These are phyloP conservation scores for Datisca glomerata DNA, from an alignment of 306 rosid genomes.

Conservation along the genomic window DNA sequence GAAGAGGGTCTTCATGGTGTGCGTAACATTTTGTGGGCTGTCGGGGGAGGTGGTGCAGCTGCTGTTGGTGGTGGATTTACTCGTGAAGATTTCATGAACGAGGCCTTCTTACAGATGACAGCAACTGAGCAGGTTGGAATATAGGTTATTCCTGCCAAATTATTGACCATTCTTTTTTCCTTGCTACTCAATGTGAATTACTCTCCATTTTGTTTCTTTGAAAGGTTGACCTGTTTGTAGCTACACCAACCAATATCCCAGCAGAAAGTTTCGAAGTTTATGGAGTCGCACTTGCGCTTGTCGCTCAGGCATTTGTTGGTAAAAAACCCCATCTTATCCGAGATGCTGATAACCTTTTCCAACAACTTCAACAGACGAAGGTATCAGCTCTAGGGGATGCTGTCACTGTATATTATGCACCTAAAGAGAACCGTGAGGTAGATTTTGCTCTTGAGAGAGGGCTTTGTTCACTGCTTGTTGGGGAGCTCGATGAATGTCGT, in stretches of 20 bases:
- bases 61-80: slow-evolving; percentile 86
- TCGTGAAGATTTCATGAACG: slow-evolving; percentile 82
- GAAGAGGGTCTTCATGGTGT: slow-evolving; percentile 91
- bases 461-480: slow-evolving; percentile 87
- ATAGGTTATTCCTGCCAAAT: slow-evolving; percentile 3
- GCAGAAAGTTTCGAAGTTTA: slow-evolving; percentile 96
- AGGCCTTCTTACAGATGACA: slow-evolving; percentile 74
- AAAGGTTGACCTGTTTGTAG: slow-evolving; percentile 89
- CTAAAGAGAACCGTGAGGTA: slow-evolving; percentile 53
- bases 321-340: slow-evolving; percentile 83
- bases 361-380: slow-evolving; percentile 88
- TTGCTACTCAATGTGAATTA: slow-evolving; percentile 1
- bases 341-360: slow-evolving; percentile 86
- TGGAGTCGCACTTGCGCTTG: slow-evolving; percentile 94
- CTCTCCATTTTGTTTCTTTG: slow-evolving; percentile 3
- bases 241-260: slow-evolving; percentile 89
- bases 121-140: slow-evolving; percentile 79
- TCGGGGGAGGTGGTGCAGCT: slow-evolving; percentile 99
- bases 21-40: slow-evolving; percentile 86
- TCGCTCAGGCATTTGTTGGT: slow-evolving; percentile 77
- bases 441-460: slow-evolving; percentile 95
- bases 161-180: background rate
- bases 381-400: slow-evolving; percentile 32
- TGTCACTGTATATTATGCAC: slow-evolving; percentile 31
- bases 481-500: slow-evolving; percentile 77